Evolutionary conservation across 306 rosid species (phyloP).

Genomic region (Prunus fruticosa): DNA sequence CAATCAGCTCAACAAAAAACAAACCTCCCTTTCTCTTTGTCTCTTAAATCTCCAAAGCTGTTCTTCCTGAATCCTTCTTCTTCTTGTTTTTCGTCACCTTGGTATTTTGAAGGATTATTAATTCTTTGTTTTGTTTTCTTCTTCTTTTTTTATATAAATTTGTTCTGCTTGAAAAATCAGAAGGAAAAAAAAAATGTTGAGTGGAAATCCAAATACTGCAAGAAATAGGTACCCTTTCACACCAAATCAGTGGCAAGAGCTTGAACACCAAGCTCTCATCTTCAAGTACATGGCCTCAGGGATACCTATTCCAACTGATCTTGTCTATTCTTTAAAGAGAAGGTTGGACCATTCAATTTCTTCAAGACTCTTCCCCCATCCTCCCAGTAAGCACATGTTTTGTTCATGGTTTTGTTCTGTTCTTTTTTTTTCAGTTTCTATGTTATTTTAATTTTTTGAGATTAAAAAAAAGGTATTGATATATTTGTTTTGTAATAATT

Average conservation of each 20-base stretch:
- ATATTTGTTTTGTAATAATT: conserved; percentile 6
- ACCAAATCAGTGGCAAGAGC: conserved; percentile 94
- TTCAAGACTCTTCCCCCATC: conserved; percentile 80
- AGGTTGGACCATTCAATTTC: conserved; percentile 73
- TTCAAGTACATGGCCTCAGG: conserved; percentile 93
- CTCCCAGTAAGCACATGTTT: conserved; percentile 48
- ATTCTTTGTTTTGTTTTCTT: conserved; percentile 3
- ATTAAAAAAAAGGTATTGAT: no score
- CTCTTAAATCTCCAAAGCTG: conserved; percentile 25
- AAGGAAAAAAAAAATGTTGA: conserved; percentile 37
- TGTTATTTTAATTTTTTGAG: no score
- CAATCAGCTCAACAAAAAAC: conserved; percentile 24
- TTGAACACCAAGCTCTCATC: conserved; percentile 93
- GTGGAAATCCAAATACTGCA: conserved; percentile 32
- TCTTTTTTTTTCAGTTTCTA: not conserved
- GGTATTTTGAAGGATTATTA: not conserved
- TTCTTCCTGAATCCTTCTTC: not conserved
- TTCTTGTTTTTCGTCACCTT: conserved; percentile 10
- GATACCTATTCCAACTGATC: conserved; percentile 82
- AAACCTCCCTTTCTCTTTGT: conserved; percentile 15
- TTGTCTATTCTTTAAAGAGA: conserved; percentile 73
- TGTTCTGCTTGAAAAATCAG: no score
- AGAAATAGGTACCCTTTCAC: conserved; percentile 78
- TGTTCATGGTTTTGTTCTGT: not conserved
- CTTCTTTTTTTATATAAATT: not conserved